phyloP scores from a whole-genome alignment of 2,329 filamentous ascomycete genomes.

The Dothistroma septosporum region DNA sequence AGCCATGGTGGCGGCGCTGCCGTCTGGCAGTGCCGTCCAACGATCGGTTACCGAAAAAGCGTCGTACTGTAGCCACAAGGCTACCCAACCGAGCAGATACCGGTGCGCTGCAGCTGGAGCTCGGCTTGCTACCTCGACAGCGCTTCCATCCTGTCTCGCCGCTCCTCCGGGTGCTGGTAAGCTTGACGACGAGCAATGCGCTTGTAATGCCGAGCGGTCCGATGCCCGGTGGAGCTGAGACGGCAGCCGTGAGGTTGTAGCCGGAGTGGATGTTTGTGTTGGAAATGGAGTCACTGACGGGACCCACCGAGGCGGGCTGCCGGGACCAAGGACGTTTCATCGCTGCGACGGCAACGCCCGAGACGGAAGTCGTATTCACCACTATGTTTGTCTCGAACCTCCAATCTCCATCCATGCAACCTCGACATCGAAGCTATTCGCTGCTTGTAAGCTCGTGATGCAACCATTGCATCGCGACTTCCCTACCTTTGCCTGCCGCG shows the following conservation, averaged over 20 bases:
- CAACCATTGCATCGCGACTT: slow-evolving; percentile 10
- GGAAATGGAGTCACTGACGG: not conserved
- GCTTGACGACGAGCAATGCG: not conserved
- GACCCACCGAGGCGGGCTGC: not conserved
- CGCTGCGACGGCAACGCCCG: not conserved
- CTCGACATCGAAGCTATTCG: slow-evolving; percentile 8
- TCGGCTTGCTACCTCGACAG: slow-evolving; percentile 9
- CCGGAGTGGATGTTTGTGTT: not conserved
- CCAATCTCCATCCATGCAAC: not conserved
- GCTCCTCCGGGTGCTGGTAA: not conserved
- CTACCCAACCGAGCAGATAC: slow-evolving; percentile 2
- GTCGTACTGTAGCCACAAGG: not conserved
- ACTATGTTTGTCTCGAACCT: not conserved
- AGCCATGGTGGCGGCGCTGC: slow-evolving; percentile 36
- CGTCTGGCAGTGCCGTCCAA: not conserved
- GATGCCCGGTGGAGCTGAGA: not conserved
- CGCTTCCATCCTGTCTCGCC: slow-evolving; percentile 5
- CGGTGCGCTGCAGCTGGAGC: slow-evolving; percentile 15
- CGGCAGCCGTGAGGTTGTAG: not conserved
- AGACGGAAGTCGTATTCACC: not conserved
- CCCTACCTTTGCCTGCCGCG: not conserved
- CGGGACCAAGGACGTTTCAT: not conserved
- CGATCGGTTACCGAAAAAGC: too few species aligned
- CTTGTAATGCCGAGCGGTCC: not conserved
- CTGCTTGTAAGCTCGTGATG: slow-evolving; percentile 12